Percentiles rank a stretch among this genome's conserved stretches.
Evolutionary conservation across 306 rosid species (phyloP).

Genomic region (Styphnolobium japonicum): DNA sequence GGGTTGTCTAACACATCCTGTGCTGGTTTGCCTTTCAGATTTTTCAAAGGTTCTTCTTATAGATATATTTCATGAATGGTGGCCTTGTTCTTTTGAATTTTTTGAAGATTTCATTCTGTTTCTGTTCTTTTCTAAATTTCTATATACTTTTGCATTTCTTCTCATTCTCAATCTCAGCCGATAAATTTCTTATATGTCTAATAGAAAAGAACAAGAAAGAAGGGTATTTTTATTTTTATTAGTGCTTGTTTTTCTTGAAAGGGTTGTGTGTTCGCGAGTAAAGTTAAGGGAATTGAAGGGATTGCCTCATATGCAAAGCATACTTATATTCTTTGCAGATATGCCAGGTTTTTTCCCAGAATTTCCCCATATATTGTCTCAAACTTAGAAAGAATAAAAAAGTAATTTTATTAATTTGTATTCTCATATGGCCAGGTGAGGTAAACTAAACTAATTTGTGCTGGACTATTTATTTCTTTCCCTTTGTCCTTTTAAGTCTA

Average conservation of each 20-base stretch:
- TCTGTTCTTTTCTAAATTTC: neutral
- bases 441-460: neutral
- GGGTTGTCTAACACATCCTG: neutral
- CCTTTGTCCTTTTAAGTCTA: neutral
- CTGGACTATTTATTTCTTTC: neutral
- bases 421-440: neutral
- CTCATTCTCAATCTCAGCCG: neutral
- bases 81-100: neutral
- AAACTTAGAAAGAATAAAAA: neutral
- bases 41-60: neutral
- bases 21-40: neutral
- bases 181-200: neutral
- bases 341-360: neutral
- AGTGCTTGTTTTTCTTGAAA: neutral
- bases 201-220: neutral
- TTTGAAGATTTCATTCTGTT: neutral
- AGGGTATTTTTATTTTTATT: neutral
- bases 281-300: neutral
- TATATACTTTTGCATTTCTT: neutral
- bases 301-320: no score
- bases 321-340: no score
- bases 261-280: neutral
- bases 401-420: neutral
- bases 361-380: neutral
- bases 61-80: neutral